Base-by-base conservation (phyloP, 306 rosid genomes). In the Cicer judaicum region DNA sequence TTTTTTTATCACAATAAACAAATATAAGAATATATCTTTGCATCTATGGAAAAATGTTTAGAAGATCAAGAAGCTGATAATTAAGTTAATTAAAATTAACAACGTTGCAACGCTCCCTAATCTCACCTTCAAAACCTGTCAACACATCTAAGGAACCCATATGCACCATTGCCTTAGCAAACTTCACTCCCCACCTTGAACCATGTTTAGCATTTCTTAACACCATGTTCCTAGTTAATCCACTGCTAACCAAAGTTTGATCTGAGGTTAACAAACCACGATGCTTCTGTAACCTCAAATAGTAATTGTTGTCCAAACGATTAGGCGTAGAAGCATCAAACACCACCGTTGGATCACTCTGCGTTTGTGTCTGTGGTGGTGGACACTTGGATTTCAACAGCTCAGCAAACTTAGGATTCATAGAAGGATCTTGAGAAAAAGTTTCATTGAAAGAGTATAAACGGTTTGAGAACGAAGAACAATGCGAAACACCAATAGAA, bases 131-230 rank as follows among this genome's bases (percentile, higher is more conserved):
- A 5, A 76, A 55, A 4, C 83, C 83, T 0, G 85, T 84, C 2
- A 81, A 44, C 42, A 81, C 88, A 0, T 81, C 65, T 1, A 84
- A 69, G 7, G 85, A 73, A 36, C 88, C 88, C 88, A 84, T 84
- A 1, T 66, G 80, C 38, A 81, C 79, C 88, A 84, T 84, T 36
- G 88, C 88, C 24, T 69, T 65, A 0, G 81, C 83, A 70, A 78
- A 84, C 73, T 81, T 84, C 1, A 13, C 4, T 7, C 81, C 43
- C 85, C 88, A 84, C 0, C 6, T n/a, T 0, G 64, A 42, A 44
- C 68, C 73, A 49, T 78, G 4, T 7, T 16, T 48, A 0, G 60
- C 85, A 84, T 84, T 84, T 39, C 13, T 78, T 1, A 69, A 10
- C 50, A 78, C 85, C 76, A 36, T 74, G 19, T 14, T 15, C 53